phyloP scores from a whole-genome alignment of 768 basidiomycete genomes.

The Glaciozyma antarctica region DNA sequence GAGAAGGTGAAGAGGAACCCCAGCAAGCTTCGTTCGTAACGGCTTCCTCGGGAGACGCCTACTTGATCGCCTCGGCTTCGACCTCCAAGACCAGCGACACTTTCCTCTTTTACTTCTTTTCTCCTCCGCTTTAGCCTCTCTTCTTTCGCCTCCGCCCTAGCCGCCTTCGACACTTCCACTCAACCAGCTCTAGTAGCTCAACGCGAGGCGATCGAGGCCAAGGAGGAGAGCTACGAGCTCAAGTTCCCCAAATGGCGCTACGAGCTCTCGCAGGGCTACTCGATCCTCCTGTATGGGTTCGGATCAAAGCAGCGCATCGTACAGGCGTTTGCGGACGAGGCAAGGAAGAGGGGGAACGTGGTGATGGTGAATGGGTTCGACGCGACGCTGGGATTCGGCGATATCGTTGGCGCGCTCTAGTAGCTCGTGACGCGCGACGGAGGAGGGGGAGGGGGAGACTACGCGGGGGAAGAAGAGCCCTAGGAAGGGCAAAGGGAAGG shows the following conservation, averaged over 20 bases:
- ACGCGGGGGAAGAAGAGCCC: neutral
- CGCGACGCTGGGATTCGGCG: conserved; percentile 57
- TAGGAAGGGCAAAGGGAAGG: conserved; percentile 3
- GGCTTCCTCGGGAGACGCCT: conserved; percentile 70
- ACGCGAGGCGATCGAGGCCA: neutral
- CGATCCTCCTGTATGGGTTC: conserved; percentile 74
- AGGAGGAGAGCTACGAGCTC: conserved; percentile 12
- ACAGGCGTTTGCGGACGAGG: conserved; percentile 61
- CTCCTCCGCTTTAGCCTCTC: conserved; percentile 55
- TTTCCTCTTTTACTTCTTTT: conserved; percentile 53
- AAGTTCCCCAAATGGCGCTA: conserved; percentile 55
- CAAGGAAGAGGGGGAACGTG: conserved; percentile 53
- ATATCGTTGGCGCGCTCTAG: conserved; percentile 44
- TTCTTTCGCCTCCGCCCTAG: conserved; percentile 36
- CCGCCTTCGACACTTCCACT: conserved; percentile 4
- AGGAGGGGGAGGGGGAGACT: neutral
- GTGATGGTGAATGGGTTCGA: conserved; percentile 71
- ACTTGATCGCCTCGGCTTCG: conserved; percentile 49
- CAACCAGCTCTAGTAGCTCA: neutral
- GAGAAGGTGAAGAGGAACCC: neutral
- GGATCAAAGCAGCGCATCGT: conserved; percentile 75
- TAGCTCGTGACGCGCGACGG: conserved; percentile 10
- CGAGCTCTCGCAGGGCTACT: conserved; percentile 76
- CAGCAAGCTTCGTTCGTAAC: conserved; percentile 43
- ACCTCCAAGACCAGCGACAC: conserved; percentile 65